These are phyloP conservation scores for Sporothrix mexicana DNA, from an alignment of 2,329 filamentous ascomycete species.

Conservation along the genomic window DNA sequence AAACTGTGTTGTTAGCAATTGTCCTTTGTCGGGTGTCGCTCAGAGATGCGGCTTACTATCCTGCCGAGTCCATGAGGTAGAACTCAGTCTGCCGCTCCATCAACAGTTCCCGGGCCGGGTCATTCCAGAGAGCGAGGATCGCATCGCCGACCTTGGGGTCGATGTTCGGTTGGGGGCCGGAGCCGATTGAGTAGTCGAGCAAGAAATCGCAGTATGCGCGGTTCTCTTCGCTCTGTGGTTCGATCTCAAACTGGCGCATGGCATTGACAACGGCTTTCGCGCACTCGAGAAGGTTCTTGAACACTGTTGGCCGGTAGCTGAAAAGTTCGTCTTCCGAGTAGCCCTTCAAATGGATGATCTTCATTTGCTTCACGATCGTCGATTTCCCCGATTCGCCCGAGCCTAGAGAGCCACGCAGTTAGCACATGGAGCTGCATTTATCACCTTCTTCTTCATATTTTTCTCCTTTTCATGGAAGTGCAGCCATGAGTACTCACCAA, in stretches of 20 bases:
- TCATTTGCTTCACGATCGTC: constrained; percentile 99
- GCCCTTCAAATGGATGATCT: constrained; percentile 98
- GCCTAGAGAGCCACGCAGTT: constrained; percentile 58
- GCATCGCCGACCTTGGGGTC: constrained; percentile 82
- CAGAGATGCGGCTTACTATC: constrained; percentile 73
- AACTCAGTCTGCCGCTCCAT: constrained; percentile 97
- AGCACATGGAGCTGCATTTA: constrained; percentile 32
- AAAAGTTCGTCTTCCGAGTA: constrained; percentile 93
- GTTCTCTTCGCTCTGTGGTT: constrained; percentile 74
- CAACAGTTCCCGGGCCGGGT: constrained; percentile 79
- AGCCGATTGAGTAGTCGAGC: constrained; percentile 85
- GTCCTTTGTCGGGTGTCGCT: too few species aligned
- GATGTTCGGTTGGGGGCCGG: constrained; percentile 84
- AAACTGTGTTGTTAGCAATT: constrained; percentile 65
- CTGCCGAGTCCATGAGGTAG: constrained; percentile 98
- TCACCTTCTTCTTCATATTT: neutral
- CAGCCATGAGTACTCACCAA: constrained; percentile 67
- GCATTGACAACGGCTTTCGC: constrained; percentile 90
- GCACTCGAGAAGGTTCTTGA: constrained; percentile 98
- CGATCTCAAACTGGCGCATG: constrained; percentile 89
- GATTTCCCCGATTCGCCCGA: constrained; percentile 99
- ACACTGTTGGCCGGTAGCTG: constrained; percentile 94
- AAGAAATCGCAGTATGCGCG: constrained; percentile 79
- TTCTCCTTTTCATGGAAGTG: neutral
- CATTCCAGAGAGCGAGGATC: constrained; percentile 86